phyloP scores from a whole-genome alignment of 1,284 basidiomycete species.

The Microbotryum violaceum region DNA sequence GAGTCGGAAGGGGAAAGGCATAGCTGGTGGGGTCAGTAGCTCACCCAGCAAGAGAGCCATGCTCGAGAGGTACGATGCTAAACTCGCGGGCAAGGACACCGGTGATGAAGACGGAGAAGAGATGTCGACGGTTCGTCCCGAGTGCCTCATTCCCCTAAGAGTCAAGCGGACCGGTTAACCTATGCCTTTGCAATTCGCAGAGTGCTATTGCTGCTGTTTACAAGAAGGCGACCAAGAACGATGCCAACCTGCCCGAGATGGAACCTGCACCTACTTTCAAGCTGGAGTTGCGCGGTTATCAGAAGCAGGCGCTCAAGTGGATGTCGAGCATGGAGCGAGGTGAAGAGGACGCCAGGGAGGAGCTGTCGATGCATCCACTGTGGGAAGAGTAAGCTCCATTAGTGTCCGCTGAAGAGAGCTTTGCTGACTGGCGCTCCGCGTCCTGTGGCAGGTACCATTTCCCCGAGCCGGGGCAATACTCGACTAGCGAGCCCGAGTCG shows the following conservation, averaged over 20 bases:
- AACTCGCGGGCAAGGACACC: slow-evolving; percentile 10
- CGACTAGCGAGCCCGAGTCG: slow-evolving; percentile 27
- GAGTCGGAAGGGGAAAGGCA: not conserved
- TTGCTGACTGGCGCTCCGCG: not conserved
- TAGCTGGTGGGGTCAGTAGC: no score
- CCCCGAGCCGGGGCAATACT: slow-evolving; percentile 33
- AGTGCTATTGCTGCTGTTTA: no score
- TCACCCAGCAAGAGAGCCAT: not conserved
- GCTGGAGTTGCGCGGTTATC: slow-evolving; percentile 71
- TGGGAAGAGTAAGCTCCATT: slow-evolving; percentile 63
- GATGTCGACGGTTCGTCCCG: slow-evolving; percentile 4
- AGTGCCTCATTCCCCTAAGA: no score
- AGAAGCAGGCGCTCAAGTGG: slow-evolving; percentile 95
- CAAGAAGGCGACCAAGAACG: slow-evolving; percentile 70
- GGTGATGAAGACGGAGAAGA: slow-evolving; percentile 31
- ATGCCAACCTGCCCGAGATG: slow-evolving; percentile 67
- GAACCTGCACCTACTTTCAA: slow-evolving; percentile 73
- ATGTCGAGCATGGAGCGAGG: slow-evolving; percentile 82
- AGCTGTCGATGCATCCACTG: slow-evolving; percentile 73
- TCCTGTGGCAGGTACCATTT: slow-evolving; percentile 39
- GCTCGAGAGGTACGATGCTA: not conserved
- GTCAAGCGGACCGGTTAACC: no score
- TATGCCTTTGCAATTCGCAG: no score
- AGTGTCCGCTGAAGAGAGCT: not conserved
- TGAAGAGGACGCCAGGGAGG: slow-evolving; percentile 59